These are phyloP conservation scores for Russula sp. DNA, from an alignment of 768 basidiomycete genomes.

Conservation along the genomic window DNA sequence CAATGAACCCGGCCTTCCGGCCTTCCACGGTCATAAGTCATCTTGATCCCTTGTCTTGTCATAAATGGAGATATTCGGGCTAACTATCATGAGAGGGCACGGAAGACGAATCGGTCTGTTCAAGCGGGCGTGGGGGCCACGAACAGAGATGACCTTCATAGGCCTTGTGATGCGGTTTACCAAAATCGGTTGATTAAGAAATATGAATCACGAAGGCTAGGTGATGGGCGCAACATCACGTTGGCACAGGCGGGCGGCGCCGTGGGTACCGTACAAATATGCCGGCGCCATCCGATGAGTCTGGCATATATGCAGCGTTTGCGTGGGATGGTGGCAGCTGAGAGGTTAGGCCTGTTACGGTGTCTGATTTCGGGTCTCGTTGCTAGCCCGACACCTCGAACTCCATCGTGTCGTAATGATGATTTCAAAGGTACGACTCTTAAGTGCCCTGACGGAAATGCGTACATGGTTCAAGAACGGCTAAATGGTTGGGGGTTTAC, in stretches of 20 bases:
- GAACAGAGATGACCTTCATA: not conserved
- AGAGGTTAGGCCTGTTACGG: too few species aligned
- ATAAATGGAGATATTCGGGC: constrained; percentile 15
- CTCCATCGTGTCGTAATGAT: not conserved
- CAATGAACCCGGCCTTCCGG: not conserved
- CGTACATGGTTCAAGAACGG: constrained; percentile 2
- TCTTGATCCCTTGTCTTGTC: not conserved
- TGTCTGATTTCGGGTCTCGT: not conserved
- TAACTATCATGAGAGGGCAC: constrained; percentile 1
- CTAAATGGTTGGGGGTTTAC: constrained; percentile 1
- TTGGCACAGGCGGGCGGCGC: constrained; percentile 6
- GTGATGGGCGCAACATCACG: constrained; percentile 19
- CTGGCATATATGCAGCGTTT: not conserved
- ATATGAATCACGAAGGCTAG: constrained; percentile 8
- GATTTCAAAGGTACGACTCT: not conserved
- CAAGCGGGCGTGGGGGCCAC: constrained; percentile 7
- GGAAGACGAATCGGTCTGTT: constrained; percentile 8
- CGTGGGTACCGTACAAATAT: constrained; percentile 8
- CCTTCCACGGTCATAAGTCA: not conserved
- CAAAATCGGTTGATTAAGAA: constrained; percentile 5
- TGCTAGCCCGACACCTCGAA: not conserved
- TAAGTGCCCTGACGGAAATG: not conserved
- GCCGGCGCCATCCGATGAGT: not conserved
- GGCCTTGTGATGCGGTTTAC: constrained; percentile 10
- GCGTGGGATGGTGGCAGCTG: not conserved